These are phyloP conservation scores for Pseudopediastrum boryanum DNA, from an alignment of 139 green algal genomes.

Conservation along the genomic window DNA sequence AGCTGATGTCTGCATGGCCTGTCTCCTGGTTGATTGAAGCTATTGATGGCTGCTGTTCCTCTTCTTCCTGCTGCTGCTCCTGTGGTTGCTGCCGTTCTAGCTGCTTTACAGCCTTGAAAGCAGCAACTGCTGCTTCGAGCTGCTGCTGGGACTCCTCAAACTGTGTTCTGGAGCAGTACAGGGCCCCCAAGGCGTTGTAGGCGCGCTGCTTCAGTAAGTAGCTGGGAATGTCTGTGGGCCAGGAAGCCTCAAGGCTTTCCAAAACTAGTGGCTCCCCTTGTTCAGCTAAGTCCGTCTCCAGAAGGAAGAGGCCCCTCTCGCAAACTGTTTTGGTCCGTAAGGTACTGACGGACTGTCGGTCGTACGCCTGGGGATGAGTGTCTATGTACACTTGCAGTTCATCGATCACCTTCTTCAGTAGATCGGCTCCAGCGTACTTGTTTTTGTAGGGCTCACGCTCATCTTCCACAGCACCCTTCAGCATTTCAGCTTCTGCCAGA, in stretches of 20 bases:
- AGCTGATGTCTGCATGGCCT: not conserved
- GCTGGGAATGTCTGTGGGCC: not conserved
- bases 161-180: conserved; percentile 42
- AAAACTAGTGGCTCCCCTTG: conserved; percentile 39
- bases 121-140: not conserved
- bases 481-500: not conserved
- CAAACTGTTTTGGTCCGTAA: no score
- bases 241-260: conserved; percentile 16
- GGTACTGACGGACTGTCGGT: no score
- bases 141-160: conserved; percentile 10
- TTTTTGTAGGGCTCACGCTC: conserved; percentile 43
- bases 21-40: not conserved
- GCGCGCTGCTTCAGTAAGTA: conserved; percentile 28
- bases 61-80: not conserved
- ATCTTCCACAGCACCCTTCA: conserved; percentile 27
- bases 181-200: conserved; percentile 53
- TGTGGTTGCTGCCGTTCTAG: not conserved
- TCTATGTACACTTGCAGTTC: not conserved
- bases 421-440: conserved; percentile 43
- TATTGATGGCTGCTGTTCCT: not conserved
- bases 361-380: no score
- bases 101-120: not conserved
- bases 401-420: conserved; percentile 1
- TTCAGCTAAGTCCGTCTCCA: conserved; percentile 58
- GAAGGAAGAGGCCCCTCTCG: conserved; percentile 48